Percentiles rank a stretch among this genome's conserved stretches.
Evolutionary conservation across 2,329 filamentous ascomycete species (phyloP).

Genomic region (Penicillium psychrosexuale): DNA sequence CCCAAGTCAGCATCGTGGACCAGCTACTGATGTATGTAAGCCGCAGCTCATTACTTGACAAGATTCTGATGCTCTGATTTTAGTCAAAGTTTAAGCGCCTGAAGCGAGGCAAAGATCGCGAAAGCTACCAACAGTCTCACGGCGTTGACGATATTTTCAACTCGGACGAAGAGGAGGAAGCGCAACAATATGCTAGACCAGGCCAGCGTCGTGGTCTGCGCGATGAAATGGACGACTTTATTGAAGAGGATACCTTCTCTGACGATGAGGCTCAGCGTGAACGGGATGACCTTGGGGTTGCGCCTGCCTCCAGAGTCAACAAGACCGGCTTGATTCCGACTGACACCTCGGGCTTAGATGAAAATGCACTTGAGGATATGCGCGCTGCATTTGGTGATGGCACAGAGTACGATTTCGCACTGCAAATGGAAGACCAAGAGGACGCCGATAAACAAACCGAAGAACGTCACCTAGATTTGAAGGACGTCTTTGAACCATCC

Average conservation of each 20-base stretch:
- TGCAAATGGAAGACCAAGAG: constrained; percentile 83
- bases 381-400: constrained; percentile 93
- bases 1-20: constrained; percentile 65
- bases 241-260: constrained; percentile 90
- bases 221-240: constrained; percentile 92
- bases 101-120: constrained; percentile 77
- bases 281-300: constrained; percentile 83
- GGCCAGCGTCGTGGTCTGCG: constrained; percentile 57
- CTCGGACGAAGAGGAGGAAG: constrained; percentile 80
- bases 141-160: constrained; percentile 92
- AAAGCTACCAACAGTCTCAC: constrained; percentile 57
- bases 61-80: constrained; percentile 13
- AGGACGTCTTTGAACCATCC: constrained; percentile 97
- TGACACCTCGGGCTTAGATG: constrained; percentile 81
- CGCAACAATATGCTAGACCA: constrained; percentile 47
- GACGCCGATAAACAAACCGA: constrained; percentile 72
- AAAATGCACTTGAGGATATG: constrained; percentile 93
- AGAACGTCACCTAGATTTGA: constrained; percentile 83
- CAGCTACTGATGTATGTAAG: constrained; percentile 63
- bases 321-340: constrained; percentile 65
- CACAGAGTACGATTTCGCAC: constrained; percentile 91
- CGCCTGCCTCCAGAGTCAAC: constrained; percentile 70
- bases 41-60: neutral
- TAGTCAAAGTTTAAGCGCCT: constrained; percentile 93
- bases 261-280: constrained; percentile 75